Evolutionary conservation across 2,329 filamentous ascomycete species (phyloP), one percentile per base, ranked within the genome.

Genomic region (Penicillium sp.): DNA sequence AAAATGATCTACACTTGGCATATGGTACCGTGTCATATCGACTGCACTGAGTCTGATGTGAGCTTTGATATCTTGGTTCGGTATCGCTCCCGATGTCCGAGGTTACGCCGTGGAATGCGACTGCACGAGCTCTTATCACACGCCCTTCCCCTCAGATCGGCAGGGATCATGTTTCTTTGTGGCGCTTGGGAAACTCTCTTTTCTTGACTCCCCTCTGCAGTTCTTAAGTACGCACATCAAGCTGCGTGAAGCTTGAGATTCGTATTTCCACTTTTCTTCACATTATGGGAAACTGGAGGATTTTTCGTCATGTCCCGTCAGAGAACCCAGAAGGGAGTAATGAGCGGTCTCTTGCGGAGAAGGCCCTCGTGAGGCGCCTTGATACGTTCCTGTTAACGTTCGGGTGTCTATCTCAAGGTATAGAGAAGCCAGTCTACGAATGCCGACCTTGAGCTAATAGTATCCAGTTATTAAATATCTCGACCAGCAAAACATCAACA

Each of bases 331-430:
- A 53, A 49, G 35, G 51, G 14, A 57, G 21, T n/a, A 48, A 52
- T 37, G 62, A 63, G 42, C 59, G 64, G n/a, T 62, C 63, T 2
- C 33, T 68, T 25, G 72, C 73, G 45, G 75, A 77, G 58, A 71
- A 67, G 56, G 69, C 67, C 8, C 65, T 77, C 16, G 73, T 77
- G 9, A 67, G 70, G 31, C 68, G 72, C 23, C 69, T 77, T 9
- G 75, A 77, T 54, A 64, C 71, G 10, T 75, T 75, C 57, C 62
- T 77, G 0, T 65, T 77, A 62, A 76, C 73, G 1, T 77, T 76
- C 56, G 75, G 75, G 1, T 76, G 74, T 52, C 65, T 77, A 49
- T 75, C 72, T 33, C 75, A 77, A 64, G 74, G 75, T 67, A 68
- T 47, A 43, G 6, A 48, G 37, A 10, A 46, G 4, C 7, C 13